A percentile compares a stretch with the other conserved stretches of the same genome.
Evolutionary conservation across 306 rosid species (phyloP).

Genomic region (Styphnolobium japonicum): DNA sequence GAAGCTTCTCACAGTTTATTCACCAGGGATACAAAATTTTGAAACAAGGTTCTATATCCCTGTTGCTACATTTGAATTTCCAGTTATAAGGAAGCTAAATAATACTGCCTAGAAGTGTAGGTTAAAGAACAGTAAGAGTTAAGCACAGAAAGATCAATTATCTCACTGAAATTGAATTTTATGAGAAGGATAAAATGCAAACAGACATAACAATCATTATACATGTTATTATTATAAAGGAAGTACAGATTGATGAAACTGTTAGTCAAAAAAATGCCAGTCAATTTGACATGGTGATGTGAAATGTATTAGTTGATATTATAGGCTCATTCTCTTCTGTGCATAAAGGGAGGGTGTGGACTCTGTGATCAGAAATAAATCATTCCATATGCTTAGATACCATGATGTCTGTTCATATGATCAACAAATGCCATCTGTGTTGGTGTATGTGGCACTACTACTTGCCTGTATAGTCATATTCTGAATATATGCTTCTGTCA

Average conservation of each 20-base stretch:
- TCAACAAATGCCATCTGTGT: background rate
- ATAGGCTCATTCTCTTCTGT: background rate
- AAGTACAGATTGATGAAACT: background rate
- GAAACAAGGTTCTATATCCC: background rate
- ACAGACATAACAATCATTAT: background rate
- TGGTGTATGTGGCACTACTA: conserved; percentile 10
- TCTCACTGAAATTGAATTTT: background rate
- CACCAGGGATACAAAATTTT: background rate
- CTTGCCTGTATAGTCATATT: background rate
- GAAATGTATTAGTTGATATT: background rate
- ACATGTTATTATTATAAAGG: background rate
- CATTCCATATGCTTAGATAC: background rate
- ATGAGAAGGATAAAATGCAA: background rate
- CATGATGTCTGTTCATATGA: background rate
- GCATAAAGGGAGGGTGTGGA: background rate
- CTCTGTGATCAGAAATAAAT: conserved; percentile 4
- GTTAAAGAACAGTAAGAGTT: background rate
- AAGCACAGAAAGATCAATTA: background rate
- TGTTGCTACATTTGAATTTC: background rate
- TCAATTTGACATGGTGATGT: background rate
- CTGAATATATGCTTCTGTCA: background rate
- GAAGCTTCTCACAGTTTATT: background rate
- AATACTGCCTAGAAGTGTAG: background rate
- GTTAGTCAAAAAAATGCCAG: background rate
- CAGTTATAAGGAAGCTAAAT: background rate